Evolutionary conservation across 495 filamentous ascomycete species (phyloP).

Genomic region (Hypoxylon crocopeplum): DNA sequence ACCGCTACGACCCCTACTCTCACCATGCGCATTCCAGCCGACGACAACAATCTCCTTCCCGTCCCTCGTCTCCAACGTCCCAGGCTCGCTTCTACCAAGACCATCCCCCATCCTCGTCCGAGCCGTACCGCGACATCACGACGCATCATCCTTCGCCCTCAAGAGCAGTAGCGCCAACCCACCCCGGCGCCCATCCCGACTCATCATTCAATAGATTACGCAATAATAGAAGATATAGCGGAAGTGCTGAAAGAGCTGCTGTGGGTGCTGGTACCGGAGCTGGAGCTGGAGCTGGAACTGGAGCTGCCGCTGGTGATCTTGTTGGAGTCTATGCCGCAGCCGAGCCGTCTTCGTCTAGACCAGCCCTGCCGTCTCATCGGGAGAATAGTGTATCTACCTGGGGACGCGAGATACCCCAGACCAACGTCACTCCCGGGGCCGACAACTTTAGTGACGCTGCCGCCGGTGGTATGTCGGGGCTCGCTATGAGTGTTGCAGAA

Average conservation of each 20-base stretch:
- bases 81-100: conserved; percentile 39
- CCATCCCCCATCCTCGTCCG: conserved; percentile 23
- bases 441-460: conserved; percentile 78
- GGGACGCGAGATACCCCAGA: conserved; percentile 49
- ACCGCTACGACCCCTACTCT: conserved; percentile 19
- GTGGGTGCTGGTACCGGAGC: conserved; percentile 6
- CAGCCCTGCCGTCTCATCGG: conserved; percentile 38
- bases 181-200: conserved; percentile 51
- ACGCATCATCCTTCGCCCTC: conserved; percentile 31
- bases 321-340: conserved; percentile 13
- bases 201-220: conserved; percentile 51
- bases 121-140: conserved; percentile 26
- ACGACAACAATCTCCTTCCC: conserved; percentile 15
- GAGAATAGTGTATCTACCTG: conserved; percentile 37
- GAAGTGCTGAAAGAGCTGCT: conserved; percentile 29
- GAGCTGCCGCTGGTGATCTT: conserved; percentile 23
- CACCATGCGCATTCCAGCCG: conserved; percentile 25
- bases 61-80: conserved; percentile 22
- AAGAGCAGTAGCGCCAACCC: conserved; percentile 17
- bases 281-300: too few species aligned
- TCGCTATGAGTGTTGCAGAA: conserved; percentile 77
- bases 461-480: conserved; percentile 76
- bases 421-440: conserved; percentile 71
- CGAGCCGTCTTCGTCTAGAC: conserved; percentile 32
- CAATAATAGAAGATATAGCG: conserved; percentile 45